Conservation (phyloP, 345 rosid species). For the Heritiera fomes region DNA sequence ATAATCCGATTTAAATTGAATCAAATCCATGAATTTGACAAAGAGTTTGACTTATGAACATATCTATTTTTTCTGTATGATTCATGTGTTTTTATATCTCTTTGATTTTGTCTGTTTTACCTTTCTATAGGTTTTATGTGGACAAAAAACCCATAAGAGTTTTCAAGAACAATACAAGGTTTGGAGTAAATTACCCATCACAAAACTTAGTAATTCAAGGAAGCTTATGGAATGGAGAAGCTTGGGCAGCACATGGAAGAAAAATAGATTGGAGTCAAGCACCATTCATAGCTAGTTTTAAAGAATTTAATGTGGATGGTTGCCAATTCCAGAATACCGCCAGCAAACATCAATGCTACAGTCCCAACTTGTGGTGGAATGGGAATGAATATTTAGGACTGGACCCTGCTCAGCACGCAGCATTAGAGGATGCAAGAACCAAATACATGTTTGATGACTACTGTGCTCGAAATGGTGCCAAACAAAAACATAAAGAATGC, state of each 20-base stretch:
- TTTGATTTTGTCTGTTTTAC: too few species aligned
- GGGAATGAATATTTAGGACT: constrained; percentile 26
- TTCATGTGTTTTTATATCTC: not conserved
- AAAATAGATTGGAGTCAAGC: constrained; percentile 54
- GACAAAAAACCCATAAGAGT: constrained; percentile 68
- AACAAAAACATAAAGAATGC: not conserved
- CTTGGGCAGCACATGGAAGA: constrained; percentile 56
- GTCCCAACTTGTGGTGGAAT: constrained; percentile 63
- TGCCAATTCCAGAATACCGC: constrained; percentile 27
- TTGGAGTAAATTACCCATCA: constrained; percentile 48
- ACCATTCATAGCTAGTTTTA: constrained; percentile 51
- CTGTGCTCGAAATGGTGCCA: not conserved
- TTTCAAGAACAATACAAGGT: constrained; percentile 44
- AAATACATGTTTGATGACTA: constrained; percentile 39
- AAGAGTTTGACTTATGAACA: too few species aligned
- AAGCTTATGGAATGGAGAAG: constrained; percentile 67
- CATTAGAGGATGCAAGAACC: constrained; percentile 28
- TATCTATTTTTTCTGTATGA: too few species aligned
- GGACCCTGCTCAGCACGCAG: not conserved
- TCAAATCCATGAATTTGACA: too few species aligned
- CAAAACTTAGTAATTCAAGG: constrained; percentile 50
- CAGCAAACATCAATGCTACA: constrained; percentile 26
- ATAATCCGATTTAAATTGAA: too few species aligned
- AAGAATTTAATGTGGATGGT: constrained; percentile 41
- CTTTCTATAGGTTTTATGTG: constrained; percentile 46